These are phyloP conservation scores for Kodamaea fukazawae DNA, from an alignment of 805 yeast species.

Conservation along the genomic window DNA sequence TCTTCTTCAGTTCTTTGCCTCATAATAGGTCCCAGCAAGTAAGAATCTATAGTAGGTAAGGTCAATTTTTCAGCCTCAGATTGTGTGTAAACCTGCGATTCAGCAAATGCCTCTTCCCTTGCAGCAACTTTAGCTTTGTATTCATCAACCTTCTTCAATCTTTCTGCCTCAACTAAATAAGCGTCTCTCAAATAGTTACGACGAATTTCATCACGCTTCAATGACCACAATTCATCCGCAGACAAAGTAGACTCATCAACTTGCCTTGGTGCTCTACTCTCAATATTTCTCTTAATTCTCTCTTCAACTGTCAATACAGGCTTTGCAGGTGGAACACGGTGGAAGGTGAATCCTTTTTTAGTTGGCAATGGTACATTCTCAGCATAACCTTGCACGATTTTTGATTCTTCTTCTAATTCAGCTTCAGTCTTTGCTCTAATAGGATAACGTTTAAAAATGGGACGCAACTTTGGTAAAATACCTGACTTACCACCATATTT, in stretches of 20 bases:
- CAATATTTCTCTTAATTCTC: constrained; percentile 57
- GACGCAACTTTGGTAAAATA: constrained; percentile 73
- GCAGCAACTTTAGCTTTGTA: constrained; percentile 27
- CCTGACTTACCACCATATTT: constrained; percentile 72
- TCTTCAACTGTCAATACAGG: constrained; percentile 58
- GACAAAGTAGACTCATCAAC: constrained; percentile 32
- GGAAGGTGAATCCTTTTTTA: constrained; percentile 44
- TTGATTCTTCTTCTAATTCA: constrained; percentile 40
- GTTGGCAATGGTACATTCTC: constrained; percentile 66
- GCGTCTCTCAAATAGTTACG: constrained; percentile 68
- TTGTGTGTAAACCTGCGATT: constrained; percentile 37
- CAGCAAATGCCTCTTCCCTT: constrained; percentile 20
- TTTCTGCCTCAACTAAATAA: constrained; percentile 50
- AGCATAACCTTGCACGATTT: constrained; percentile 64
- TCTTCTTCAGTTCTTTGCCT: constrained; percentile 74
- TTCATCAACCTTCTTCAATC: constrained; percentile 39
- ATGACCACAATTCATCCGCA: constrained; percentile 43
- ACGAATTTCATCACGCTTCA: constrained; percentile 61
- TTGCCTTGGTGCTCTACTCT: constrained; percentile 28
- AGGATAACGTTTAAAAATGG: constrained; percentile 65
- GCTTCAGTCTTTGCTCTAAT: constrained; percentile 48
- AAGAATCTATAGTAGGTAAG: constrained; percentile 72
- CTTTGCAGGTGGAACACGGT: constrained; percentile 53
- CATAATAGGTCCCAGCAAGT: constrained; percentile 67
- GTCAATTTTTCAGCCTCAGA: constrained; percentile 61